Conservation (phyloP, 352 stramenopile genomes). For the Pythium dissotocum region DNA sequence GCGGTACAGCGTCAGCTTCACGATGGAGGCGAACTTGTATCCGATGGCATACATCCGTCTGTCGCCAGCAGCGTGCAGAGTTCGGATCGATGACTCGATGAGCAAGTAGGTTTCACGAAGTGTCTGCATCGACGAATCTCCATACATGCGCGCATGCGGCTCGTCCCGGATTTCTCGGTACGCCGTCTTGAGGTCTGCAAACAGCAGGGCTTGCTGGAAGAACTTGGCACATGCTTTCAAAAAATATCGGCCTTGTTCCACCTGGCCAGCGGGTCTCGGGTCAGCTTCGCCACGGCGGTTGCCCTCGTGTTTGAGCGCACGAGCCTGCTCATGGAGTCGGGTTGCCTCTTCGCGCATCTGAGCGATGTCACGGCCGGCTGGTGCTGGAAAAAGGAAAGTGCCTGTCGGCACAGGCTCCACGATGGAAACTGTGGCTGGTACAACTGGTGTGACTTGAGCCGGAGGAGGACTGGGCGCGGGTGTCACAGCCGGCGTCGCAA, state of each 20-base stretch:
- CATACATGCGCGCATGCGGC: constrained; percentile 57
- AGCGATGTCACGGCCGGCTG: constrained; percentile 42
- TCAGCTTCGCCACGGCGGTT: constrained; percentile 59
- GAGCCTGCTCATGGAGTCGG: constrained; percentile 65
- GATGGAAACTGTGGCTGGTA: neutral
- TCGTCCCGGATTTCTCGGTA: constrained; percentile 72
- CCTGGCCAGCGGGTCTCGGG: constrained; percentile 39
- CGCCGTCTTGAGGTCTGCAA: constrained; percentile 79
- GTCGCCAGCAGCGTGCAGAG: constrained; percentile 60
- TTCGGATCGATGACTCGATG: constrained; percentile 77
- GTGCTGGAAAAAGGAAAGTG: constrained; percentile 54
- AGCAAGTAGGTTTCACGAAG: constrained; percentile 75
- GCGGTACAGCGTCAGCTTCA: constrained; percentile 79
- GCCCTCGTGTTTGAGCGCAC: constrained; percentile 81
- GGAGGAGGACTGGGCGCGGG: constrained; percentile 9
- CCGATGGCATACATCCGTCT: constrained; percentile 66
- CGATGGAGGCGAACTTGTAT: constrained; percentile 83
- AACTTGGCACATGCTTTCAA: constrained; percentile 81
- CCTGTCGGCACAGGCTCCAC: constrained; percentile 9
- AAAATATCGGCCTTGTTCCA: constrained; percentile 74
- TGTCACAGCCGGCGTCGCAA: neutral
- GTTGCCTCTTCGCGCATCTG: constrained; percentile 52
- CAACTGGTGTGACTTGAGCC: constrained; percentile 13
- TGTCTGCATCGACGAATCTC: constrained; percentile 68
- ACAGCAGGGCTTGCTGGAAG: constrained; percentile 78